These are phyloP conservation scores for Tylopilus sp. DNA, from an alignment of 1,284 basidiomycete genomes.

Conservation along the genomic window DNA sequence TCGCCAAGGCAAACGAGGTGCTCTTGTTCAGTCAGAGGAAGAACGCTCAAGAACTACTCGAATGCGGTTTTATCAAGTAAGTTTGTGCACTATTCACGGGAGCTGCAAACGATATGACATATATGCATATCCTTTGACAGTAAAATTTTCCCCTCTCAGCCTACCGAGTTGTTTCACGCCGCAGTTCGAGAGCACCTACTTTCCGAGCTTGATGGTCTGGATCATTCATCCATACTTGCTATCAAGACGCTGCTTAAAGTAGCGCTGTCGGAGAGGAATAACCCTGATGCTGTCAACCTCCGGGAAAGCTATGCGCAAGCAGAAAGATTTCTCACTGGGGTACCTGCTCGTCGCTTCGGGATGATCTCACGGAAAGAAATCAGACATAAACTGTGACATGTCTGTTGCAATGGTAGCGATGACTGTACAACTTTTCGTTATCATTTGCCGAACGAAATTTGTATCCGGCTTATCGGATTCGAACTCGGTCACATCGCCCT, in stretches of 20 bases:
- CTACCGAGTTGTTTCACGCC: conserved; percentile 51
- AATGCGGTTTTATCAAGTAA: conserved; percentile 65
- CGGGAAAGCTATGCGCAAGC: conserved; percentile 70
- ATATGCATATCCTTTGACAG: conserved; percentile 32
- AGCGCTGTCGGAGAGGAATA: conserved; percentile 58
- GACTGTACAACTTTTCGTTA: background rate
- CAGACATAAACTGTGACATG: conserved; percentile 53
- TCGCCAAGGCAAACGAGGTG: conserved; percentile 64
- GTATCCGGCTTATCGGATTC: background rate
- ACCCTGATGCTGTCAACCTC: conserved; percentile 61
- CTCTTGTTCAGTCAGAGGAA: conserved; percentile 68
- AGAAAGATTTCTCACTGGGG: conserved; percentile 55
- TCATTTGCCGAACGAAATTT: background rate
- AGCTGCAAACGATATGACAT: conserved; percentile 3
- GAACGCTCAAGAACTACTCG: conserved; percentile 52
- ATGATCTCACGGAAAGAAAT: conserved; percentile 61
- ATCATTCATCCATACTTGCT: conserved; percentile 48
- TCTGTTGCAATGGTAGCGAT: background rate
- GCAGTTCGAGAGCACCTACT: conserved; percentile 47
- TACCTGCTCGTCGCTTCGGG: conserved; percentile 51
- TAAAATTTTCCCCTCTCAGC: conserved; percentile 55
- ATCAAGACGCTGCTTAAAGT: conserved; percentile 54
- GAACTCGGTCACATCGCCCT: background rate
- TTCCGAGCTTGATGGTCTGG: conserved; percentile 53
- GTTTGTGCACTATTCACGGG: conserved; percentile 11